Conservation (phyloP, 495 filamentous ascomycete genomes). For the Aspergillus mulundensis region DNA sequence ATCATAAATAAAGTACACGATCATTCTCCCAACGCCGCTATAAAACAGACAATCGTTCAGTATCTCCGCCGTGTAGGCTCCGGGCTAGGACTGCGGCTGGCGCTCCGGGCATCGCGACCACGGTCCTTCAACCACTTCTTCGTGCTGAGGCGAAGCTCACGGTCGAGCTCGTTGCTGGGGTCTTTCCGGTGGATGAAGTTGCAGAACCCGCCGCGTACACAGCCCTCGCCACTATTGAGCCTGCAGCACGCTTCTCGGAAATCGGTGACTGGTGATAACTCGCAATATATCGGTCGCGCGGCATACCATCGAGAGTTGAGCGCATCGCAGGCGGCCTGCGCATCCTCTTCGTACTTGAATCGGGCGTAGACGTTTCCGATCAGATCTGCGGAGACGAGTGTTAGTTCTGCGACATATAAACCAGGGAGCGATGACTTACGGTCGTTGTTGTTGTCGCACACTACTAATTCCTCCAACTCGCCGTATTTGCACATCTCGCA, state of each 20-base stretch:
- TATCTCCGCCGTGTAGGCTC: conserved; percentile 69
- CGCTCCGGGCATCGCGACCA: conserved; percentile 80
- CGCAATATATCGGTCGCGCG: conserved; percentile 95
- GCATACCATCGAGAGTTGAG: conserved; percentile 97
- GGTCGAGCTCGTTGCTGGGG: conserved; percentile 78
- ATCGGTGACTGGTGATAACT: conserved; percentile 93
- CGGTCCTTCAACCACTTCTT: conserved; percentile 94
- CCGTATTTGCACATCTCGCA: conserved; percentile 97
- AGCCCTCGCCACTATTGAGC: conserved; percentile 90
- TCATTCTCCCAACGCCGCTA: conserved; percentile 30
- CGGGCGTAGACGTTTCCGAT: conserved; percentile 99
- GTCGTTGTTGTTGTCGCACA: conserved; percentile 96
- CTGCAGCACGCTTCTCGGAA: conserved; percentile 97
- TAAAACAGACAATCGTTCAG: conserved; percentile 31
- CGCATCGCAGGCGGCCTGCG: conserved; percentile 87
- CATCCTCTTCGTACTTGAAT: conserved; percentile 99
- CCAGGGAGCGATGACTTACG: conserved; percentile 52
- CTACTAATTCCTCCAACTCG: conserved; percentile 83
- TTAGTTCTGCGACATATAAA: conserved; percentile 16
- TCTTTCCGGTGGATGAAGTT: conserved; percentile 99
- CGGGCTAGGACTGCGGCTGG: conserved; percentile 67
- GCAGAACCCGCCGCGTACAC: conserved; percentile 94
- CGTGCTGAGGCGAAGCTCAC: conserved; percentile 78
- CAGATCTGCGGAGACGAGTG: conserved; percentile 54
- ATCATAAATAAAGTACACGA: conserved; percentile 18